These are phyloP conservation scores for Carex littledalei DNA, from an alignment of 176 grass and related monocot species.

Conservation along the genomic window DNA sequence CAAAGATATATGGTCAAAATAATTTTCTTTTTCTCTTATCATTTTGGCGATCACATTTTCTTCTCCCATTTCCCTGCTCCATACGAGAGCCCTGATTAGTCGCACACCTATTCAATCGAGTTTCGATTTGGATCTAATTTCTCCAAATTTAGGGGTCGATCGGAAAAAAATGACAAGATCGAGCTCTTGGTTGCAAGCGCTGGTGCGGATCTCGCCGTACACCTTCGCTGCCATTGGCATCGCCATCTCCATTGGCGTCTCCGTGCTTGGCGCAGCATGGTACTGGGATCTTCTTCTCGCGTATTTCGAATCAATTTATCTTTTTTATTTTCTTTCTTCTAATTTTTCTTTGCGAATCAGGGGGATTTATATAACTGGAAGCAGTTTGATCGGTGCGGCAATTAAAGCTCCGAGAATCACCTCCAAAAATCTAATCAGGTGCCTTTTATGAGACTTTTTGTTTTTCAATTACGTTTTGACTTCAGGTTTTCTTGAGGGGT, in stretches of 20 bases:
- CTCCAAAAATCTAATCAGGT: slow-evolving; percentile 99
- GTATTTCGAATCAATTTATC: background rate
- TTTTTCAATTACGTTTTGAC: background rate
- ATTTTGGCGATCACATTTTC: slow-evolving; percentile 7
- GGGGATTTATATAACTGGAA: slow-evolving; percentile 98
- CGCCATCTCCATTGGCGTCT: slow-evolving; percentile 97
- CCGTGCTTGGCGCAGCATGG: slow-evolving; percentile 95
- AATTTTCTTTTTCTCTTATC: background rate
- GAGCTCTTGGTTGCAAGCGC: slow-evolving; percentile 70
- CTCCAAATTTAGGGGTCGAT: background rate
- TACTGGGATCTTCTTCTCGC: background rate
- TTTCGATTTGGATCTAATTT: slow-evolving; percentile 7
- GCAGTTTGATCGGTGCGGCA: slow-evolving; percentile 89
- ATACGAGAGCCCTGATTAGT: background rate
- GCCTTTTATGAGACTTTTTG: background rate
- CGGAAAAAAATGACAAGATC: slow-evolving; percentile 48
- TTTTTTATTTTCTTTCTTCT: slow-evolving; percentile 3
- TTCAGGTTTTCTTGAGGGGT: background rate
- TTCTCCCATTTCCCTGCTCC: background rate
- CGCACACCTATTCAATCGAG: background rate
- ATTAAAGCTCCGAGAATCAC: slow-evolving; percentile 98
- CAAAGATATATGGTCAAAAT: background rate
- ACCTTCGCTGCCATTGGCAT: slow-evolving; percentile 93
- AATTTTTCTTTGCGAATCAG: slow-evolving; percentile 28
- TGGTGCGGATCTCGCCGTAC: slow-evolving; percentile 94